A percentile compares a stretch with the other conserved stretches of the same genome.
Conservation (phyloP, 208 protist genomes). For the Acanthamoeba royreba region DNA sequence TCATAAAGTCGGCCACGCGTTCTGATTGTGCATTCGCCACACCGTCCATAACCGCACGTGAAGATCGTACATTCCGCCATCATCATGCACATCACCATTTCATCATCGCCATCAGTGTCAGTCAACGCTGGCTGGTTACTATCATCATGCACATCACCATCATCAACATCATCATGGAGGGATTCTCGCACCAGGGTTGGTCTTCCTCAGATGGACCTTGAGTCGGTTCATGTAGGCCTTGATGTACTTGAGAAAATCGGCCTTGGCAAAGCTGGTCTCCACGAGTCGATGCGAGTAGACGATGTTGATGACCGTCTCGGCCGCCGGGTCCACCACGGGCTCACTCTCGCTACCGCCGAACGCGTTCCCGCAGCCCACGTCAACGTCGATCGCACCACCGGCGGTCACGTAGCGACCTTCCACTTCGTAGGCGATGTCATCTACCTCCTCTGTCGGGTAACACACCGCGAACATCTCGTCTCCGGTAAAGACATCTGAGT, state of each 20-base stretch:
- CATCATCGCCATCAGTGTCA: background rate
- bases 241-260: slow-evolving; percentile 46
- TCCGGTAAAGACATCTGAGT: slow-evolving; percentile 47
- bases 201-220: slow-evolving; percentile 5
- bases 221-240: slow-evolving; percentile 46
- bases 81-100: background rate
- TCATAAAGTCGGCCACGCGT: slow-evolving; percentile 21
- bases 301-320: slow-evolving; percentile 41
- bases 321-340: background rate
- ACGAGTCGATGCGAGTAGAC: slow-evolving; percentile 45
- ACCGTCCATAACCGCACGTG: too few species aligned
- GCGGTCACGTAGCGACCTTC: background rate
- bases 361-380: slow-evolving; percentile 44
- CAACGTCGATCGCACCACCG: background rate
- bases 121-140: background rate
- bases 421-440: slow-evolving; percentile 33
- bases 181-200: background rate
- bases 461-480: slow-evolving; percentile 47
- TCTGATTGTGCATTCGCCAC: background rate
- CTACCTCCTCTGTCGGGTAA: slow-evolving; percentile 13
- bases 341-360: slow-evolving; percentile 1
- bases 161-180: background rate
- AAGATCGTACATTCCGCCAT: too few species aligned
- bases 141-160: background rate
- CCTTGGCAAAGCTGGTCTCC: slow-evolving; percentile 29